Evolutionary conservation across 1,284 basidiomycete species (phyloP), one percentile per base, ranked within the genome.

Genomic region (Cryptococcus amylolentus): DNA sequence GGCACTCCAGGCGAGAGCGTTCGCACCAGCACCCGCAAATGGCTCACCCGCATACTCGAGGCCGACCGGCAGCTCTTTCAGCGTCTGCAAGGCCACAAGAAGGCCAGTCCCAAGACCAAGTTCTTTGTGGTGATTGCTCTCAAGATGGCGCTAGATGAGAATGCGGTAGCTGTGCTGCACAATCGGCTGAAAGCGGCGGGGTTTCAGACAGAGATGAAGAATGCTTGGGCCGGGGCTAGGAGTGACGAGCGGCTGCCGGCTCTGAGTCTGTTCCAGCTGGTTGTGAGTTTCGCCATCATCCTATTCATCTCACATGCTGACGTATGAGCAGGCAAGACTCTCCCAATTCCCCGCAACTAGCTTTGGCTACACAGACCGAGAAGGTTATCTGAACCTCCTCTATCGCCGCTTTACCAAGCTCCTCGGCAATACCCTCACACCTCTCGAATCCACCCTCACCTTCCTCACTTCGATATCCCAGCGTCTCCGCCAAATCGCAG

Each of bases 101-200:
- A 53, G 48, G 31, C 38, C 14, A 35, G 31, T 18, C 35, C 31
- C 31, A 52, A 44, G 44, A 52, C 46, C 16, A 55, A 42, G 47
- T 68, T 66, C 27, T 58, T 62, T 8, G 47, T 70, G 10, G 66
- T 61, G 1, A 48, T 68, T 8, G 64, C 69, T 3, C 63, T 70
- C 43, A 63, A 63, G 40, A 51, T 68, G 37, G 59, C 69, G 3
- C 51, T 66, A 8, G 60, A 66, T 52, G 69, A 72, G 39, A 67
- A 60, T 54, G 55, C 59, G 43, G 38, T 68, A 5, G 57, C 62
- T 7, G 52, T 67, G 16, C 57, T 68, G 5, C 56, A 70, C 38
- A 65, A 57, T 27, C 57, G 57, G 8, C 47, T 72, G 5, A 49
- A 39, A 28, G 16, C n/a, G 45, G 38, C 44, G 27, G 57, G 60